Conservation (phyloP, 208 protist species). For the Leishmania turanica region DNA sequence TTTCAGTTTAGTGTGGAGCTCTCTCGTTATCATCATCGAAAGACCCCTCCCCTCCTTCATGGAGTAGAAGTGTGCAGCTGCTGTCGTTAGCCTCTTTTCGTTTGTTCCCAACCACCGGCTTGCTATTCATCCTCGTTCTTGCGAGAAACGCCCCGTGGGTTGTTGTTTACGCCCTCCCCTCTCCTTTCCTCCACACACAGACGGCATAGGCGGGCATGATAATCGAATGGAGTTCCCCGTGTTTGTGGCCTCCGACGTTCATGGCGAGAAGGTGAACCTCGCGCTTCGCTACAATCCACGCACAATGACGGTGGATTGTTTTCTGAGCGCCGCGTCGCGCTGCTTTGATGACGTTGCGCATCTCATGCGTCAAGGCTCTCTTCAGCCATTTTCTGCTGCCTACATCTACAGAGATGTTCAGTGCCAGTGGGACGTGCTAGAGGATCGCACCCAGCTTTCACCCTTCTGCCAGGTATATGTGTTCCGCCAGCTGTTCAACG, state of each 20-base stretch:
- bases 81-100: neutral
- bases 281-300: conserved; percentile 21
- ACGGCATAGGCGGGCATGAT: neutral
- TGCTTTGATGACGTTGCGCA: conserved; percentile 43
- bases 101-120: neutral
- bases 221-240: conserved; percentile 62
- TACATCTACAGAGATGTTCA: conserved; percentile 58
- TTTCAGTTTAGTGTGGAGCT: neutral
- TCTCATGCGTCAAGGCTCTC: neutral
- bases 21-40: neutral
- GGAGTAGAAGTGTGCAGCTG: neutral
- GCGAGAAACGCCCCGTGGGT: neutral
- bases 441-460: conserved; percentile 46
- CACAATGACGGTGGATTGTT: conserved; percentile 20
- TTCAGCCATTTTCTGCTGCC: conserved; percentile 30
- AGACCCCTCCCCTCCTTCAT: neutral
- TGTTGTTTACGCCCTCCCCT: neutral
- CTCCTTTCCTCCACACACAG: neutral
- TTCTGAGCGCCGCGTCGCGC: conserved; percentile 27
- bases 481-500: conserved; percentile 40
- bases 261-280: conserved; percentile 74
- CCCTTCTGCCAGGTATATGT: conserved; percentile 75
- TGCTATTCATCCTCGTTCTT: neutral
- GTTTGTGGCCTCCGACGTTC: conserved; percentile 66
- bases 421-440: conserved; percentile 59